A percentile compares a stretch with the other conserved stretches of the same genome.
Conservation (phyloP, 345 rosid species). For the Lumnitzera littorea region DNA sequence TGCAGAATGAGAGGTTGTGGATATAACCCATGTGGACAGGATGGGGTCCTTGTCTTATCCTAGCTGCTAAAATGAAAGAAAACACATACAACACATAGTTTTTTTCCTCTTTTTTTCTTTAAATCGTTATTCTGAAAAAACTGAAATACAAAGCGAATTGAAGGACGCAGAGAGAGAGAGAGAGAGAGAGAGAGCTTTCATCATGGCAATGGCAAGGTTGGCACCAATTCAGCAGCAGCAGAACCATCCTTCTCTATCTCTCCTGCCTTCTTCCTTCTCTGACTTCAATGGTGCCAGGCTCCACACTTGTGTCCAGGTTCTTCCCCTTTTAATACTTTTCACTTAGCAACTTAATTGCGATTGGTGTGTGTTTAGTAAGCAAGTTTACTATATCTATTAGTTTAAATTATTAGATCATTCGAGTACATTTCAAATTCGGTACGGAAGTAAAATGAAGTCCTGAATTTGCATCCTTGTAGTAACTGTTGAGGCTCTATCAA, state of each 20-base stretch:
- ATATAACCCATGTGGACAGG: slow-evolving; percentile 3
- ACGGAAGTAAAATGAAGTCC: no score
- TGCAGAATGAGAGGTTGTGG: slow-evolving; percentile 16
- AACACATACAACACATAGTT: slow-evolving; percentile 3
- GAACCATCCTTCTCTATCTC: slow-evolving; percentile 45
- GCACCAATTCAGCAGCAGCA: slow-evolving; percentile 69
- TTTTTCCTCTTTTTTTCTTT: no score
- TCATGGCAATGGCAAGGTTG: slow-evolving; percentile 51
- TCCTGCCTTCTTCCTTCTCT: slow-evolving; percentile 71
- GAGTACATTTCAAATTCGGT: no score
- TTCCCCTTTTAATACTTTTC: background rate
- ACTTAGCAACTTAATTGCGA: background rate
- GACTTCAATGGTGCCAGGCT: slow-evolving; percentile 85
- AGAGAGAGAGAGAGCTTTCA: slow-evolving; percentile 6
- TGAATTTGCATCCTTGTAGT: no score
- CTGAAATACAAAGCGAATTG: background rate
- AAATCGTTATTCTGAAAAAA: no score
- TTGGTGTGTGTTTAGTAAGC: no score
- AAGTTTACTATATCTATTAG: background rate
- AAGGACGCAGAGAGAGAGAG: slow-evolving; percentile 1
- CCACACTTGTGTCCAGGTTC: slow-evolving; percentile 58
- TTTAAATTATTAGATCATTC: background rate
- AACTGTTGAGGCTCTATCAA: no score
- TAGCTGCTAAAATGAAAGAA: background rate
- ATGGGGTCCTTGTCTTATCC: slow-evolving; percentile 37